Evolutionary conservation across 2,329 filamentous ascomycete species (phyloP).

Genomic region (Colletotrichum tamarilloi): DNA sequence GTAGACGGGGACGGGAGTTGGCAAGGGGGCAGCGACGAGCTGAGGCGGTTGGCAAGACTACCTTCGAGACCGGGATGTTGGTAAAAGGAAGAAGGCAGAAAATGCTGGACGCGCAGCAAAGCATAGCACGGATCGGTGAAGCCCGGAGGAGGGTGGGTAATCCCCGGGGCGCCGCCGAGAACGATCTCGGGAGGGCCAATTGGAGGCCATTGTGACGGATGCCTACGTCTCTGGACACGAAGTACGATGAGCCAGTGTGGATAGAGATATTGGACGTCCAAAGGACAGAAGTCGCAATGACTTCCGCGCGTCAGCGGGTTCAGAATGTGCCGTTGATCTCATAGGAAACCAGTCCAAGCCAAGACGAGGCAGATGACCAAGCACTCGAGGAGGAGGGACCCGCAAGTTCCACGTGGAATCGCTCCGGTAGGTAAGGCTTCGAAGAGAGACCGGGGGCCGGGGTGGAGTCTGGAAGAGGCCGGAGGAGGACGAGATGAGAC

Average conservation of each 20-base stretch:
- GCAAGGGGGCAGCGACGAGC: slow-evolving; percentile 1
- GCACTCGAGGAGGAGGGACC: not conserved
- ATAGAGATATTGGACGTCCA: not conserved
- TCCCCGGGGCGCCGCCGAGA: not conserved
- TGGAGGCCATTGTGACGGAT: slow-evolving; percentile 7
- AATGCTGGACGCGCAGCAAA: not conserved
- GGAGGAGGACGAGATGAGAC: not conserved
- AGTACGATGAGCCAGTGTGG: slow-evolving; percentile 23
- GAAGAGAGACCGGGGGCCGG: not conserved
- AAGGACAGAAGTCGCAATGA: not conserved
- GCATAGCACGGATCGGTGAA: slow-evolving; percentile 11
- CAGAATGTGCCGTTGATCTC: slow-evolving; percentile 2
- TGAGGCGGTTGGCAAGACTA: slow-evolving; percentile 16
- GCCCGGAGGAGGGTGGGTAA: slow-evolving; percentile 2
- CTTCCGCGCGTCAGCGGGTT: slow-evolving; percentile 11
- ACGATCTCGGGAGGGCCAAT: slow-evolving; percentile 4
- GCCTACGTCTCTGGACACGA: slow-evolving; percentile 20
- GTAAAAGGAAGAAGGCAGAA: not conserved
- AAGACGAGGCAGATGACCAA: not conserved
- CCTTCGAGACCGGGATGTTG: not conserved
- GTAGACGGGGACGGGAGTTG: not conserved
- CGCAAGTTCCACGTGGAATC: not conserved
- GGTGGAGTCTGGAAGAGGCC: not conserved
- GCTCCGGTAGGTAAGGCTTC: not conserved
- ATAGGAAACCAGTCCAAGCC: not conserved